Base-by-base conservation (phyloP, 139 green algal genomes). In the Micractinium conductrix region DNA sequence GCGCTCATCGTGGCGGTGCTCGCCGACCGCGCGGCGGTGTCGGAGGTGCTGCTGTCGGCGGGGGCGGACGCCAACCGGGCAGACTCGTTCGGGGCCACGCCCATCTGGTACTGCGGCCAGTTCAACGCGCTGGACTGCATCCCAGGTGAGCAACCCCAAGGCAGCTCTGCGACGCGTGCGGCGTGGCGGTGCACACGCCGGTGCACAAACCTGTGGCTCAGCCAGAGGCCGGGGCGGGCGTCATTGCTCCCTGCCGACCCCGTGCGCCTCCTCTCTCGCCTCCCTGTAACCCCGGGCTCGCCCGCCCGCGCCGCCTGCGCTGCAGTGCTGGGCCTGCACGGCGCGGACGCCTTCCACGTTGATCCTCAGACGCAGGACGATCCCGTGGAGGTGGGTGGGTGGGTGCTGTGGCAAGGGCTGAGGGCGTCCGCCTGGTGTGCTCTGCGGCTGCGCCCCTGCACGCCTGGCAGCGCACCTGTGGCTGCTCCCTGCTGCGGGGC, bases 71-170 rank as follows among this genome's bases (percentile, higher is more conserved):
- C 76, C 5, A 82, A 82, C 38, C 37, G 42, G 2, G 70, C 76
- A 55, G 76, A 82, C 55, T 82, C 76, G 4, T 82, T 82, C 58
- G 76, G 76, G 9, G 76, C 76, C 38, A 82, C 76, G 28, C 76
- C 76, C 76, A 82, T 82, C 26, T 82, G 76, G 76, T 82, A 82
- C 58, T 82, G 76, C 76, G 76, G 76, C 26, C 76, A 82, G 76
- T 82, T 82, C 28, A 82, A 82, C 22, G 76, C 76, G 5, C 38
- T 82, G 26, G 76, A 82, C 26, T 82, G 76, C 55, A 82, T 82
- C 28, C 76, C 76, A 72, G 76, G 76, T 82, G 76, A 62, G 24
- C 53, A 22, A 62, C 19, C 19, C 8, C 2, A 9, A 22, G 53
- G 53, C 53, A 62, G 19, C 53, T 30, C 19, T 62, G 19, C 24